Base-by-base conservation (phyloP, 768 basidiomycete species). In the Neoboletus subvelutipes region DNA sequence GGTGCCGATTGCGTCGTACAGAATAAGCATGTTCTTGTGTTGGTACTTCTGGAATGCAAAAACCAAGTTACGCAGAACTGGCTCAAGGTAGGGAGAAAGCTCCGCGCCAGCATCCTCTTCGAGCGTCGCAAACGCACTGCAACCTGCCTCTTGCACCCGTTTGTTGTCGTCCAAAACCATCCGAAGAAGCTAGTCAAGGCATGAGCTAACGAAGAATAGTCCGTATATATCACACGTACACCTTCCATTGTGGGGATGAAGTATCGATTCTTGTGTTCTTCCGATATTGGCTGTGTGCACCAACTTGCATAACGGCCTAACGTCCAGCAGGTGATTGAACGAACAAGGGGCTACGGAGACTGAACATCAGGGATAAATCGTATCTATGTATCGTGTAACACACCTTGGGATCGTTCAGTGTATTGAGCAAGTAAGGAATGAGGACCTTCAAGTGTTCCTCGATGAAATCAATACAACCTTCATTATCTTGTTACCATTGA, bases 181-280 rank as follows among this genome's bases (percentile, higher is more conserved):
- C 53, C 92, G 87, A 56, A 99, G 86, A 47, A 99, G 85, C 96
- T 98, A 63, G n/a, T 43, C 20, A 52, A 7, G 41, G 29, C 1
- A 45, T 57, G 47, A 62, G 40, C 26, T 49, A 37, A 40, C 26
- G 13, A 43, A 50, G 39, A 24, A 40, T 22, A n/a, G 45, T 34
- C 7, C 3, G 4, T 18, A 76, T 73, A 55, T 67, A 43, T 50
- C 31, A 47, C 8, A 78, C 83, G 70, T 69, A 98, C 96, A 20
- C 95, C 97, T 80, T 99, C 97, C 87, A 99, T 92, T 15, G 94
- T 96, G 0, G 97, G 97, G 31, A 98, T 87, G 70, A 99, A 99
- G 76, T 88, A 98, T 54, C 79, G 80, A 52, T 81, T 87, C 74
- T 90, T 92, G 77, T 96, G 94, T 50, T 94, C 93, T 54, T 92